Conservation (phyloP, 768 basidiomycete species). For the Serendipita sp. region DNA sequence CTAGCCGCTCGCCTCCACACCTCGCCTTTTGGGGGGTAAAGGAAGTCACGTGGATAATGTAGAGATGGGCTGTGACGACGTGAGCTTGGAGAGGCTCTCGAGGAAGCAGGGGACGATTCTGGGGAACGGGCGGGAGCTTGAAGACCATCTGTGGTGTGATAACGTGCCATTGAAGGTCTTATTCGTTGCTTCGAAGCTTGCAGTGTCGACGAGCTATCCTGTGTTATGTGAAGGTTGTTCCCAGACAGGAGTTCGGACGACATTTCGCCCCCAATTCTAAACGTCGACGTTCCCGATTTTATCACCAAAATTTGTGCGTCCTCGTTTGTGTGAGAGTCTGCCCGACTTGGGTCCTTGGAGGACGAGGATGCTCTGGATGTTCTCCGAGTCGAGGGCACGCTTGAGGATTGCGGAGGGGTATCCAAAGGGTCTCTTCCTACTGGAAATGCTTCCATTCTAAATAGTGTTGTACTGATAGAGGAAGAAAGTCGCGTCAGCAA, state of each 20-base stretch:
- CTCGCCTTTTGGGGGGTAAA: background rate
- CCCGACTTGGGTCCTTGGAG: background rate
- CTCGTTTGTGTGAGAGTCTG: background rate
- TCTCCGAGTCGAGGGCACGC: background rate
- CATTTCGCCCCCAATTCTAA: background rate
- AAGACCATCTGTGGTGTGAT: background rate
- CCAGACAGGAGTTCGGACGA: too few species aligned
- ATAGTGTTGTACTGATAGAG: background rate
- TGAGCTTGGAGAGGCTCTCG: background rate
- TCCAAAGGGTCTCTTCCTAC: background rate
- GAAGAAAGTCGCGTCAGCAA: too few species aligned
- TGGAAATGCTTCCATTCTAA: background rate
- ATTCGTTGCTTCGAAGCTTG: background rate
- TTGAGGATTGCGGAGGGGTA: background rate
- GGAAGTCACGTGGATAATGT: background rate
- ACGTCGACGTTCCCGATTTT: too few species aligned
- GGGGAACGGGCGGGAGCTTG: too few species aligned
- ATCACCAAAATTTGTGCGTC: background rate
- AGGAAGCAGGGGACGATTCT: too few species aligned
- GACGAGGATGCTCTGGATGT: background rate
- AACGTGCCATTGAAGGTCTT: background rate
- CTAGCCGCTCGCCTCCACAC: background rate
- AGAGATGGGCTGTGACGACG: background rate
- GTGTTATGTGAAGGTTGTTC: too few species aligned
- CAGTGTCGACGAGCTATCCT: background rate